Evolutionary conservation across 164 flowering plant genomes (phyloP).

Genomic region (Kingdonia uniflora): DNA sequence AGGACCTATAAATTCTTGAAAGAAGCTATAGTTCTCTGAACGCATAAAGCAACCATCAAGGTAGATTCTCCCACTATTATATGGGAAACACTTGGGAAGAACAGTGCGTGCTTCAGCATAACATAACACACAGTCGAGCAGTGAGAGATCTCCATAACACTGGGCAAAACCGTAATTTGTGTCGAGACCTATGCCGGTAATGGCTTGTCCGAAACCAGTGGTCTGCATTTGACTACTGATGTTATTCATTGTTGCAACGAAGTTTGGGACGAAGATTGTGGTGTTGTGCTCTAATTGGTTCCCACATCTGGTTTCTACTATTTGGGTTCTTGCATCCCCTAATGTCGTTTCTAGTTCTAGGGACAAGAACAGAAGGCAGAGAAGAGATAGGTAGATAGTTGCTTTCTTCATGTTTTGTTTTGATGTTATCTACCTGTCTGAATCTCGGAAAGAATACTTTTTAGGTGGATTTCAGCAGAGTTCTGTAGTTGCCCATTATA

Average conservation of each 20-base stretch:
- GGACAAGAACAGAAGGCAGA: conserved; percentile 16
- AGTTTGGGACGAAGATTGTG: conserved; percentile 47
- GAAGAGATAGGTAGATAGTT: neutral
- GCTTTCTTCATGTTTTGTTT: conserved; percentile 19
- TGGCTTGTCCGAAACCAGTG: conserved; percentile 44
- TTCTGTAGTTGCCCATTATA: no score
- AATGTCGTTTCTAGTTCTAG: conserved; percentile 12
- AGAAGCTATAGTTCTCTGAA: conserved; percentile 57
- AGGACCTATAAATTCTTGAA: conserved; percentile 46
- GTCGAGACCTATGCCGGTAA: conserved; percentile 47
- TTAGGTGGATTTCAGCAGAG: neutral
- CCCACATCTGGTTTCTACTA: conserved; percentile 28
- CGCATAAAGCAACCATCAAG: conserved; percentile 85
- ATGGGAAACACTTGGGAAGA: conserved; percentile 64
- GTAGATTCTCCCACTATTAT: conserved; percentile 45
- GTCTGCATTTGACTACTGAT: conserved; percentile 49
- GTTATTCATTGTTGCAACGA: conserved; percentile 61
- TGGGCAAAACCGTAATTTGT: conserved; percentile 61
- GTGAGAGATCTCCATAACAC: conserved; percentile 80
- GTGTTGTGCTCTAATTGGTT: conserved; percentile 42
- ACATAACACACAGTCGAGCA: conserved; percentile 56
- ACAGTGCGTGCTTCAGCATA: conserved; percentile 64
- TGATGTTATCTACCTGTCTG: neutral
- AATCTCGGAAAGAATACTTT: conserved; percentile 4
- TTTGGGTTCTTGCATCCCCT: conserved; percentile 60